Conservation (phyloP, 1,284 basidiomycete genomes). For the Ceratobasidium sp. region DNA sequence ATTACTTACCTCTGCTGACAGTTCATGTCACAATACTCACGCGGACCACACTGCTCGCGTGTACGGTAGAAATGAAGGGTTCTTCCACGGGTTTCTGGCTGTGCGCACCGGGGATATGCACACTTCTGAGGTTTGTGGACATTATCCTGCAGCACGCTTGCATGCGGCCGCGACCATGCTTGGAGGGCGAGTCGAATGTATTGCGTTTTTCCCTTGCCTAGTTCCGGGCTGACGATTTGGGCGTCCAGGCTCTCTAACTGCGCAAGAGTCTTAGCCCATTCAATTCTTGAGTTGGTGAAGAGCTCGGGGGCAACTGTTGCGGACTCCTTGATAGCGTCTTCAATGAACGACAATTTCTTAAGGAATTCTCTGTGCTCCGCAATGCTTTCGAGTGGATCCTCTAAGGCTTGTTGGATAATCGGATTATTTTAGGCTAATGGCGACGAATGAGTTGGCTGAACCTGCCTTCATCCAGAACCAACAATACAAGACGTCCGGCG, state of each 20-base stretch:
- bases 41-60: too few relatives aligned
- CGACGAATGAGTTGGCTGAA: neutral
- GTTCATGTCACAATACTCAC: too few relatives aligned
- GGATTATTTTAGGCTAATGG: neutral
- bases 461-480: neutral
- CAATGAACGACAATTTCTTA: neutral
- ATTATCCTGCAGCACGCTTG: neutral
- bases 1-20: too few relatives aligned
- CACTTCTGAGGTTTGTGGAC: neutral
- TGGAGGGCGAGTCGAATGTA: neutral
- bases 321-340: neutral
- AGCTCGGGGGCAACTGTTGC: neutral
- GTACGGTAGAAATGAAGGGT: too few relatives aligned
- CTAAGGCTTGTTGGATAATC: neutral
- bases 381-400: neutral
- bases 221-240: neutral
- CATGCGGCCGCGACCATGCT: neutral
- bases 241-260: neutral
- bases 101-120: conserved; percentile 1
- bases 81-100: too few relatives aligned
- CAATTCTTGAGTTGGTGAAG: neutral
- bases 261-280: neutral
- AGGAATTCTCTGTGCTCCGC: neutral
- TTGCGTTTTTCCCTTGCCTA: neutral
- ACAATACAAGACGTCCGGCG: neutral